Base-by-base conservation (phyloP, 441 rosid species). In the Rhodomyrtus psidioides region DNA sequence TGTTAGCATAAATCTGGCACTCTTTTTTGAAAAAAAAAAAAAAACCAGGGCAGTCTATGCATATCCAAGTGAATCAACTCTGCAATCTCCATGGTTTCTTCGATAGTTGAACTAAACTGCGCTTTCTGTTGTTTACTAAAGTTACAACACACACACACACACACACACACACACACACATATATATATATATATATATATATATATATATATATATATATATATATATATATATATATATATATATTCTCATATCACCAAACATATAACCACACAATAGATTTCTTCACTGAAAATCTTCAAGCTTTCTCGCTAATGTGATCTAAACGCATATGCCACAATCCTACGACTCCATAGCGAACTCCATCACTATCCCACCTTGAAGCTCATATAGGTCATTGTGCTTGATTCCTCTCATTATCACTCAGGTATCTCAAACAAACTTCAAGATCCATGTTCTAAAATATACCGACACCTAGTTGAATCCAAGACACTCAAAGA, bases 11-110 rank as follows among this genome's bases (percentile, higher is more conserved):
- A 27, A 59, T 59, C 4, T 3, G 1, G 2, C 39, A 59, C 10
- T 27, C 9, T 27, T 27, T 5, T 5, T 0, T 27, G 9, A 1
- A 59, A 59, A 39, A 27, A 59, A 59, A n/a, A n/a, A n/a, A n/a
- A n/a, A n/a, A n/a, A n/a, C 7, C 7, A 2, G 8, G 49, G 4
- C 2, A 27, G 6, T 6, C 2, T 13, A 2, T 30, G 13, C 3
- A 27, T 9, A 27, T 59, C 0, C 14, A 27, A 59, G 34, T 27
- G 39, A 6, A 59, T 59, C 21, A 27, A 59, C 70, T 59, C 7
- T 27, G 8, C 7, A 16, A 27, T 7, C 13, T 59, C 27, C 9
- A 0, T 59, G 19, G 70, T 14, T 59, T 14, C 5, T 59, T 16
- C 14, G 9, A 30, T 21, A 59, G 15, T 59, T 39, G 0, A 59